A percentile compares a stretch with the other conserved stretches of the same genome.
These are phyloP conservation scores for Aspergillus latus DNA, from an alignment of 2,329 filamentous ascomycete species.

Conservation along the genomic window DNA sequence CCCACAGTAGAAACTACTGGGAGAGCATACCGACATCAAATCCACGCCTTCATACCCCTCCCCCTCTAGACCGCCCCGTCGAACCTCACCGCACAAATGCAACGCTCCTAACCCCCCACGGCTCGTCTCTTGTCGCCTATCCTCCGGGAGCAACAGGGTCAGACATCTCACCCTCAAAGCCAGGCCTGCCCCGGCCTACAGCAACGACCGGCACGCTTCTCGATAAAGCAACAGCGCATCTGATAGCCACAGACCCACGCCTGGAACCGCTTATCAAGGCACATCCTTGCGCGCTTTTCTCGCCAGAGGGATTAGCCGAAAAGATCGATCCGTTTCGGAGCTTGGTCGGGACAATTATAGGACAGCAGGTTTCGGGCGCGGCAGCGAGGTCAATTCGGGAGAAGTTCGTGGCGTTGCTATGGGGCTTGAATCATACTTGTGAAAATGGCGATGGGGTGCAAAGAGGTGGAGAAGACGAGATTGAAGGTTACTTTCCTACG, in stretches of 20 bases:
- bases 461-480: constrained; percentile 11
- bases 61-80: constrained; percentile 45
- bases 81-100: constrained; percentile 51
- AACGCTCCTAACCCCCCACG: constrained; percentile 49
- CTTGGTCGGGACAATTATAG: constrained; percentile 84
- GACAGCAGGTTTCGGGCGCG: constrained; percentile 92
- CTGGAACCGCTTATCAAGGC: constrained; percentile 71
- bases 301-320: constrained; percentile 76
- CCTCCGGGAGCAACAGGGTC: constrained; percentile 36
- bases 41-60: constrained; percentile 48
- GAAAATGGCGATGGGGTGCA: no score
- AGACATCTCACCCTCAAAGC: constrained; percentile 42
- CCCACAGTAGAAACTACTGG: constrained; percentile 30
- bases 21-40: constrained; percentile 31
- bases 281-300: constrained; percentile 77
- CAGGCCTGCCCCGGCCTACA: constrained; percentile 42
- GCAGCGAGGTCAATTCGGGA: constrained; percentile 86
- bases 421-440: constrained; percentile 29
- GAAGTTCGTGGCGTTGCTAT: constrained; percentile 77
- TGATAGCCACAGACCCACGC: constrained; percentile 70
- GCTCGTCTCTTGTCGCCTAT: constrained; percentile 50
- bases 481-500: constrained; percentile 61
- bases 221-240: constrained; percentile 70
- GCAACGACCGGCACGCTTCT: constrained; percentile 72
- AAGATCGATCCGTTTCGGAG: constrained; percentile 84